Evolutionary conservation across 768 basidiomycete species (phyloP), one percentile per base, ranked within the genome.

Genomic region (Terana coerulea): DNA sequence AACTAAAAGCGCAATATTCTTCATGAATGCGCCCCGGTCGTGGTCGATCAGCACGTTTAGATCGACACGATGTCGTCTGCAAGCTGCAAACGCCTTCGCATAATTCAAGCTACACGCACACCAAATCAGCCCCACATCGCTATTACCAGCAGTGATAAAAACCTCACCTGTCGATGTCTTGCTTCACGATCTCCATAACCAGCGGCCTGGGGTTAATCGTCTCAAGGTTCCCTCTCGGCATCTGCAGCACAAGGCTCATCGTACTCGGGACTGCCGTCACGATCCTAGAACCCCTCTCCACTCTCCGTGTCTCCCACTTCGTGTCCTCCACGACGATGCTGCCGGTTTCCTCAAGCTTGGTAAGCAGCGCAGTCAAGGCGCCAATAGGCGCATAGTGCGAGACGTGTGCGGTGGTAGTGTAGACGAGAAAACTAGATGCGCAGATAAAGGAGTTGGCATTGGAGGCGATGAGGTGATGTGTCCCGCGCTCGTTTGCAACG

Each of bases 161-260:
- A 30, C 77, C 84, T 60, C 60, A 92, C 94, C 68, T 72, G 31
- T 86, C 76, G 5, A 98, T 71, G 62, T 95, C 88, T 47, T 79
- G 74, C 45, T 80, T 78, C 1, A 98, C 85, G 5, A 91, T 85
- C 50, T 85, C 79, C 75, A 97, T 82, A 15, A 98, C 94, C 59
- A 99, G 68, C 11, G 95, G 89, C 36, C 97, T 75, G 3, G 97
- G 97, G 60, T 88, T 91, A 47, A 99, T 85, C 1, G 93, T 98
- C 72, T 99, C 97, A 54, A 99, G 64, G 68, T 98, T 98, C 1
- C 97, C 97, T 57, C 97, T 73, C 0, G 95, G 97, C 95, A 98
- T 98, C 69, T 99, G 97, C 9, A 99, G 71, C 0, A 98, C 89
- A 29, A 99, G 68, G 59, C 79, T 84, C 91, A 95, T 98, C 7